Evolutionary conservation across 305 asterid species (phyloP), one percentile per base, ranked within the genome.

Genomic region (Solanum hybrid): DNA sequence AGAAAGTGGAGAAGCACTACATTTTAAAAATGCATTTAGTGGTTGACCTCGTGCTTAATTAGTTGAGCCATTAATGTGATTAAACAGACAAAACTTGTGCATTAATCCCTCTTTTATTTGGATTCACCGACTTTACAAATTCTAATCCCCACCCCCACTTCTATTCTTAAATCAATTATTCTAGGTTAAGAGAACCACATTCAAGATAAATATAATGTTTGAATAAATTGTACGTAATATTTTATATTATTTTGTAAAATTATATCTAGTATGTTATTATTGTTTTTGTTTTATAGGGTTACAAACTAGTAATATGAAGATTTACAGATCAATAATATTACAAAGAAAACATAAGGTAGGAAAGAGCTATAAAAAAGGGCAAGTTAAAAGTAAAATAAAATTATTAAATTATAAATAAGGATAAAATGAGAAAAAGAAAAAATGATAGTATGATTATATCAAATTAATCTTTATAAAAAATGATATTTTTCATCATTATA

Each of bases 11-110:
- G 89, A 73, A 84, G 87, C 87, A 88, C 79, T 39, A 39, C 0
- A 39, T 39, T 39, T 39, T 39, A 39, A 39, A 39, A 39, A 39
- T 39, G 51, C 51, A 39, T 39, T 81, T 90, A 91, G 94, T 91
- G 93, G 93, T 91, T 92, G 94, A 92, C 93, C 92, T 89, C 86
- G 89, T 90, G 93, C 89, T 89, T 90, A 57, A 61, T 61, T 61
- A 91, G 76, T 89, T 87, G 87, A 92, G 75, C 91, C 91, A 91
- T 89, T 89, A 91, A 89, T 91, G 90, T 90, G 89, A 73, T 82
- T 89, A 89, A 36, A 90, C 91, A 81, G 85, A 79, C 86, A 70
- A 89, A 89, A 39, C 79, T 89, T 61, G 38, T 22, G 77, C 78
- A 68, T 39, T 73, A 41, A 72, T 37, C 89, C 76, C 78, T 34